Evolutionary conservation across 331 rosid genomes (phyloP), one percentile per base, ranked within the genome.

Genomic region (Arachis monticola): DNA sequence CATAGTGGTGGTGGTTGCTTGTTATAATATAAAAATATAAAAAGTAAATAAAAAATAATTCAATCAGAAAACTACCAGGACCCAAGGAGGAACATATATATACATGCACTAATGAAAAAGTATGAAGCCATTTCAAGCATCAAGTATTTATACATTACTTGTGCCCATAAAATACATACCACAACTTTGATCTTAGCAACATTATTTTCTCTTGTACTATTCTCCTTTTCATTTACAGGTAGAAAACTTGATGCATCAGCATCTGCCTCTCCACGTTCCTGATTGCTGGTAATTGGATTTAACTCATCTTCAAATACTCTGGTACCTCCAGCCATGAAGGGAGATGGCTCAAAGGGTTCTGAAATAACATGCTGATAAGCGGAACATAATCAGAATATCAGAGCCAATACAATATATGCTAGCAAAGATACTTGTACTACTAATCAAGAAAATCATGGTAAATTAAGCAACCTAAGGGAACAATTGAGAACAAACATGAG

Each of bases 161-260:
- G 27, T 10, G 7, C 10, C 17, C 4, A 59, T 4, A 44, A 58
- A 64, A 31, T 46, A 58, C 97, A 77, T 90, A 92, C 97, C 97
- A 89, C 97, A 82, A 92, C 97, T 92, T 88, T 92, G 77, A 92
- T 89, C 80, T 89, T 92, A 12, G 97, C 97, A 13, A 89, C 96
- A 38, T 86, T 92, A 65, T 81, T 89, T 84, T 92, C 97, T 82
- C 83, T 86, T 5, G 86, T 35, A 59, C 41, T 74, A 64, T 31
- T 88, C 81, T 92, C 97, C 72, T 81, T 89, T 69, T 86, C 97
- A 74, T 59, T 83, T 12, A 59, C 76, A 60, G 84, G 83, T 45
- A 88, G 75, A 52, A 79, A 69, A 79, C 83, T 52, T 57, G 85
- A 77, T 27, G 85, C 62, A 80, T 85, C 96, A 74, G 68, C 67